phyloP scores from a whole-genome alignment of 108 stramenopile genomes.

The Nitzschia sp. region DNA sequence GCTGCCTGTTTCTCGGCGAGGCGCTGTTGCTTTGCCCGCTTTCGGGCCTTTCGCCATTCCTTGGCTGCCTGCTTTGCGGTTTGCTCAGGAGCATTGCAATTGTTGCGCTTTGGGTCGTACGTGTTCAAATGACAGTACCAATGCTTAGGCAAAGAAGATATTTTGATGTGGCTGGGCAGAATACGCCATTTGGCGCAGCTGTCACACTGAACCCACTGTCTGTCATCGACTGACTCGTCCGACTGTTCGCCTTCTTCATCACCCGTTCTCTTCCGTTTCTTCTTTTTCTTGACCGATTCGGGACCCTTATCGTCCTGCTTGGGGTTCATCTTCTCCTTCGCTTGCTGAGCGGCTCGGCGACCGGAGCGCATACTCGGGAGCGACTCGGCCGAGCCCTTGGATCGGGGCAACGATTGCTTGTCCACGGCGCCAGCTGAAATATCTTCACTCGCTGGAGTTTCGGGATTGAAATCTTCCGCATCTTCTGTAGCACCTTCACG shows the following conservation, averaged over 20 bases:
- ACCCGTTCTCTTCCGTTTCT: conserved; percentile 37
- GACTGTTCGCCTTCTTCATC: conserved; percentile 33
- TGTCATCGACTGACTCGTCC: conserved; percentile 42
- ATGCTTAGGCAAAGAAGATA: conserved; percentile 63
- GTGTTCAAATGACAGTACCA: conserved; percentile 89
- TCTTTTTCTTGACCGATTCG: conserved; percentile 48
- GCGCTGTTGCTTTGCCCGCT: conserved; percentile 35
- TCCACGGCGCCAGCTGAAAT: background rate
- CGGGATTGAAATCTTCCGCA: background rate
- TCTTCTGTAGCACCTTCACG: background rate
- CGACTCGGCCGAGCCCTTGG: conserved; percentile 7
- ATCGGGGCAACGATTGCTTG: background rate
- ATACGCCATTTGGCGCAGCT: conserved; percentile 86
- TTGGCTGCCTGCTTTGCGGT: conserved; percentile 64
- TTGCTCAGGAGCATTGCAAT: conserved; percentile 74
- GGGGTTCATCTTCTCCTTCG: conserved; percentile 57
- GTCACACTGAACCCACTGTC: conserved; percentile 91
- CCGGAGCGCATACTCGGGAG: conserved; percentile 42
- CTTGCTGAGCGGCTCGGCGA: conserved; percentile 65
- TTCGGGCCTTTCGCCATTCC: conserved; percentile 55
- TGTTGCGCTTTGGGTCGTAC: conserved; percentile 64
- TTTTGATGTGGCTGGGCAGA: conserved; percentile 63
- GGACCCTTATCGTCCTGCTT: conserved; percentile 23
- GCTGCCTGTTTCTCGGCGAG: conserved; percentile 35
- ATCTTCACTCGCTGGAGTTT: background rate